phyloP scores from a whole-genome alignment of 192 early-diverging fungal genomes.

The Pilaira anomala region DNA sequence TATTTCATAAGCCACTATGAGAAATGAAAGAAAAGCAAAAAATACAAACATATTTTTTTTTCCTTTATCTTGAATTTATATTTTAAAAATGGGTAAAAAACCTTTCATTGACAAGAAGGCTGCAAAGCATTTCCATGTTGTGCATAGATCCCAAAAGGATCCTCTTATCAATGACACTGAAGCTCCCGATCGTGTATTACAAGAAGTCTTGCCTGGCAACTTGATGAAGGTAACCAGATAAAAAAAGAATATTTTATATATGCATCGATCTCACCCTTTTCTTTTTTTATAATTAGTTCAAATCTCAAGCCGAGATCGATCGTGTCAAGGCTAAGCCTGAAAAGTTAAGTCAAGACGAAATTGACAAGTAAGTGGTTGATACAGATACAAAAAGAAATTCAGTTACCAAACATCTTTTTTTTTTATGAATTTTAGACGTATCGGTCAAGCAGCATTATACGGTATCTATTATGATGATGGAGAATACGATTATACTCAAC shows the following conservation, averaged over 20 bases:
- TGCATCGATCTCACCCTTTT: background rate
- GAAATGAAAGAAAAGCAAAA: no score
- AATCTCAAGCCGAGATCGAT: constrained; percentile 26
- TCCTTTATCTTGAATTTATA: background rate
- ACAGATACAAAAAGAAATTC: background rate
- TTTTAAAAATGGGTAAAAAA: constrained; percentile 56
- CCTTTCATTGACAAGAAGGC: constrained; percentile 87
- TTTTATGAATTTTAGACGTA: constrained; percentile 26
- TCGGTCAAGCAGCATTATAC: constrained; percentile 78
- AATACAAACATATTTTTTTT: background rate
- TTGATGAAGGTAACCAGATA: constrained; percentile 34
- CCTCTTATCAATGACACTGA: constrained; percentile 81
- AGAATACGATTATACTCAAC: constrained; percentile 93
- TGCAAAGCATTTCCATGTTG: constrained; percentile 84
- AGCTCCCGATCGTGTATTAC: constrained; percentile 74
- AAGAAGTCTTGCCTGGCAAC: constrained; percentile 72
- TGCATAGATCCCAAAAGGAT: constrained; percentile 95
- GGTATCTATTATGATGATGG: constrained; percentile 90
- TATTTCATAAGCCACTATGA: background rate
- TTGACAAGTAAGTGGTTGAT: constrained; percentile 19
- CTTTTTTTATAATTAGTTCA: constrained; percentile 13
- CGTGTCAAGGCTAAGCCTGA: constrained; percentile 13
- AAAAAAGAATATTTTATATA: background rate
- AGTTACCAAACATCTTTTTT: background rate
- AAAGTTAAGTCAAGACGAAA: constrained; percentile 36